Conservation (phyloP, 2,329 filamentous ascomycete genomes). For the Colletotrichum horii region DNA sequence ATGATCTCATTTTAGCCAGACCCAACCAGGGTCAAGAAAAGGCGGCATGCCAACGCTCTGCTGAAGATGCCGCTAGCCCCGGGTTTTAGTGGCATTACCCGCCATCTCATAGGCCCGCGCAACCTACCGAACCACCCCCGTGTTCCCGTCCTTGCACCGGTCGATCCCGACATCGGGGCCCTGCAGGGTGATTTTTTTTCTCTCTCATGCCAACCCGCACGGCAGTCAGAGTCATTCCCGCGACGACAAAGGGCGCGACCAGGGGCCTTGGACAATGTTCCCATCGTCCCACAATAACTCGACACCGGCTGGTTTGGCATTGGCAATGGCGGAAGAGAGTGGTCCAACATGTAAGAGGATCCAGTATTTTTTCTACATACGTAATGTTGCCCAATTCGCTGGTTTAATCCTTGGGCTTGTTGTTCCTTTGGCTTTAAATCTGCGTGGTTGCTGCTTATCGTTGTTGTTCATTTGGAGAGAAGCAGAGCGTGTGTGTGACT, state of each 20-base stretch:
- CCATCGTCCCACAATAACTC: conserved; percentile 16
- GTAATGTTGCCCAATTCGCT: conserved; percentile 11
- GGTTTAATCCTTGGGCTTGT: background rate
- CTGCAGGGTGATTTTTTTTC: background rate
- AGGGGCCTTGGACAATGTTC: conserved; percentile 8
- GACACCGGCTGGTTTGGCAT: conserved; percentile 11
- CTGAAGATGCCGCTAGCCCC: conserved; percentile 3
- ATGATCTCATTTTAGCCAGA: background rate
- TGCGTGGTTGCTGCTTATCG: background rate
- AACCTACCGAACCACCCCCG: conserved; percentile 2
- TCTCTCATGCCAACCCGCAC: background rate
- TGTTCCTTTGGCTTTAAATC: background rate
- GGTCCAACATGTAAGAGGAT: conserved; percentile 23
- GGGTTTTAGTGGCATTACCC: background rate
- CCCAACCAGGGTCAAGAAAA: background rate
- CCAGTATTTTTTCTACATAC: conserved; percentile 12
- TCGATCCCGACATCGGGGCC: conserved; percentile 21
- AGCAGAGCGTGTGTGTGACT: background rate
- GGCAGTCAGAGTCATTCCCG: background rate
- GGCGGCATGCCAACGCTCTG: background rate
- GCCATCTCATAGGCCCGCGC: conserved; percentile 1
- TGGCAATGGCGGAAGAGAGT: conserved; percentile 22
- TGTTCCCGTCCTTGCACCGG: conserved; percentile 12
- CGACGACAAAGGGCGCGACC: conserved; percentile 18
- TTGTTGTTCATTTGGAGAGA: background rate